phyloP scores from a whole-genome alignment of 1,284 basidiomycete genomes.

The Apiotrichum mycotoxinovorans region DNA sequence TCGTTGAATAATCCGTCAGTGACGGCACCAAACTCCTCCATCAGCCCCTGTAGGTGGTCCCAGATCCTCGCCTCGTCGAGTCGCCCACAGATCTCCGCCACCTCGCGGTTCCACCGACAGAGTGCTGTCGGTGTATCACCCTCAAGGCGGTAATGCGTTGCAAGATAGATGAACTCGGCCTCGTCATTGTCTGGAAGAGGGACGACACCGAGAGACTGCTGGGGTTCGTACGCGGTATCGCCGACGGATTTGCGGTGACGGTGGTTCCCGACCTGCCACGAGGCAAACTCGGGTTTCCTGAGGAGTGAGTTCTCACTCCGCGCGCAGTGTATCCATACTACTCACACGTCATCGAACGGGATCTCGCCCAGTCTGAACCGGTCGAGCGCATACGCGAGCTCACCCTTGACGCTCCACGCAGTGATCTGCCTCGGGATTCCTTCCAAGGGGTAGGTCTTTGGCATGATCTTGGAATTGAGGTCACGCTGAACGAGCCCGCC shows the following conservation, averaged over 20 bases:
- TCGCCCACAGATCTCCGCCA: constrained; percentile 60
- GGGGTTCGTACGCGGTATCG: constrained; percentile 45
- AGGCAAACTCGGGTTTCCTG: constrained; percentile 57
- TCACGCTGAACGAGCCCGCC: constrained; percentile 78
- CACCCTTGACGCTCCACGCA: constrained; percentile 67
- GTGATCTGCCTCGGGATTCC: constrained; percentile 63
- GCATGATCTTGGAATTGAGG: constrained; percentile 40
- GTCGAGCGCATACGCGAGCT: constrained; percentile 67
- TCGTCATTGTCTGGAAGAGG: constrained; percentile 48
- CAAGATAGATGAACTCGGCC: constrained; percentile 61
- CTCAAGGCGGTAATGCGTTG: constrained; percentile 64
- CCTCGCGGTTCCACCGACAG: constrained; percentile 49
- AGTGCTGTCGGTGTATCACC: constrained; percentile 56
- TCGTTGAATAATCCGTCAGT: constrained; percentile 25
- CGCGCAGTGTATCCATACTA: constrained; percentile 9
- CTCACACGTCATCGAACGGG: constrained; percentile 80
- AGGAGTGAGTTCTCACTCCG: constrained; percentile 1
- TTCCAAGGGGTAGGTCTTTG: constrained; percentile 57
- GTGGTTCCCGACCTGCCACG: constrained; percentile 41
- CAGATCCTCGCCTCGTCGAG: constrained; percentile 65
- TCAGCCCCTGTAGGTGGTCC: constrained; percentile 61
- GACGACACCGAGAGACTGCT: constrained; percentile 36
- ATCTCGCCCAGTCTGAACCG: constrained; percentile 61
- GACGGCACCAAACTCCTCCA: constrained; percentile 48
- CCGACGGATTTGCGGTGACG: constrained; percentile 34